Evolutionary conservation across 352 stramenopile species (phyloP).

Genomic region (Phytophthora chlamydospora): DNA sequence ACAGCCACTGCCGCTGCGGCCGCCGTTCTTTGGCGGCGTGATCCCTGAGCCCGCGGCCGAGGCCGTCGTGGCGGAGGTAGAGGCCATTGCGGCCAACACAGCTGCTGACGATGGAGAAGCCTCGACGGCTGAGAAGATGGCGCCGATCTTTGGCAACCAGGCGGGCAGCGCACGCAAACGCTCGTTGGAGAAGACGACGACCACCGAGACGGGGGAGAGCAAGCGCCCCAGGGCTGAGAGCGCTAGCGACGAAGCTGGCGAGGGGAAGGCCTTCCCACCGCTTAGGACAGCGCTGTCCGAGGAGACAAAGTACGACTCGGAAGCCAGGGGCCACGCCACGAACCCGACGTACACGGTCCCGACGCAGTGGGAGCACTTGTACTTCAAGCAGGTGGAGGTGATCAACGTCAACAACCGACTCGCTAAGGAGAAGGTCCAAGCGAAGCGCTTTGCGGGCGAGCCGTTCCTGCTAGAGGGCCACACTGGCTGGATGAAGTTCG

Average conservation of each 20-base stretch:
- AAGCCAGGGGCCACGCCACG: constrained; percentile 35
- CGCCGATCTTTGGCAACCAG: constrained; percentile 37
- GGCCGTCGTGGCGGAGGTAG: constrained; percentile 23
- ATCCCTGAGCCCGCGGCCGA: constrained; percentile 33
- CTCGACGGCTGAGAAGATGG: constrained; percentile 29
- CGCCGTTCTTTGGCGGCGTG: constrained; percentile 46
- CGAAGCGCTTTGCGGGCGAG: constrained; percentile 68
- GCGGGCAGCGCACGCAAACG: constrained; percentile 34
- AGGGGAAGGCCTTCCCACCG: constrained; percentile 12
- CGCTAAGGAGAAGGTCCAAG: constrained; percentile 63
- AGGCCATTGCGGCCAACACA: constrained; percentile 13
- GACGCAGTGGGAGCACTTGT: constrained; percentile 75
- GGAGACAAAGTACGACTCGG: constrained; percentile 30
- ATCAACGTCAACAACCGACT: constrained; percentile 66
- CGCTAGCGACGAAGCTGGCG: not conserved
- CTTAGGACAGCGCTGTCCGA: constrained; percentile 29
- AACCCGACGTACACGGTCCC: constrained; percentile 72
- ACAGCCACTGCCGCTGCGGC: constrained; percentile 37
- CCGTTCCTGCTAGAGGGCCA: constrained; percentile 78
- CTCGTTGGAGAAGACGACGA: constrained; percentile 39
- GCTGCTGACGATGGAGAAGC: constrained; percentile 2
- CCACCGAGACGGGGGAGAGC: constrained; percentile 4
- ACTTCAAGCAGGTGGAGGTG: constrained; percentile 64
- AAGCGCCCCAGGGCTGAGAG: constrained; percentile 29
- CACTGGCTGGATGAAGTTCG: constrained; percentile 69